Conservation (phyloP, 805 yeast genomes). For the Pichia scutulata region DNA sequence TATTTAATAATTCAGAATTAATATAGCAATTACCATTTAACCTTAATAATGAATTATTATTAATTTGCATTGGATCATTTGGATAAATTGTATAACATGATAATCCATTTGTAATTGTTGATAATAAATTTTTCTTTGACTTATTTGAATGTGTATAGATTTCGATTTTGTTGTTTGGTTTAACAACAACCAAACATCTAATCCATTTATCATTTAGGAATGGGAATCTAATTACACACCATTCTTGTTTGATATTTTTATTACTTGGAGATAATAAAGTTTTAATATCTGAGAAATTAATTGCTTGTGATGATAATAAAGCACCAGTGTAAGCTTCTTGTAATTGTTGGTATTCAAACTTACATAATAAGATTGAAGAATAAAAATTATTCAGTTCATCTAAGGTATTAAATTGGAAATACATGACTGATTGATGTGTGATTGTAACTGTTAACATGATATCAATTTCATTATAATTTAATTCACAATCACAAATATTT, state of each 20-base stretch:
- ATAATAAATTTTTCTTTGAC: slow-evolving; percentile 43
- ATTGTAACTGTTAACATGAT: slow-evolving; percentile 15
- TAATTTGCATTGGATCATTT: slow-evolving; percentile 48
- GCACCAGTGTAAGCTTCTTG: slow-evolving; percentile 64
- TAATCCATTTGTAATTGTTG: slow-evolving; percentile 37
- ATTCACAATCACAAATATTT: slow-evolving; percentile 41
- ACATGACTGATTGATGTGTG: slow-evolving; percentile 20
- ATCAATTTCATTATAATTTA: slow-evolving; percentile 10
- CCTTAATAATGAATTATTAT: slow-evolving; percentile 48
- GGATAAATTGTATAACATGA: slow-evolving; percentile 53
- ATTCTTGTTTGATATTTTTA: slow-evolving; percentile 42
- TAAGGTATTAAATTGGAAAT: slow-evolving; percentile 19
- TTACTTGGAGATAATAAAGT: slow-evolving; percentile 47
- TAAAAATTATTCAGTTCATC: slow-evolving; percentile 28
- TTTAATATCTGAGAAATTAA: slow-evolving; percentile 48
- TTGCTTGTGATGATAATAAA: slow-evolving; percentile 49
- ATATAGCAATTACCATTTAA: slow-evolving; percentile 47
- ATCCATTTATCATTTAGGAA: slow-evolving; percentile 53
- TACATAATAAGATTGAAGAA: slow-evolving; percentile 44
- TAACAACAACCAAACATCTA: slow-evolving; percentile 43
- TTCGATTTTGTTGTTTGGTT: slow-evolving; percentile 42
- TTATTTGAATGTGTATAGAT: slow-evolving; percentile 44
- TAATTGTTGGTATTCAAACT: slow-evolving; percentile 47
- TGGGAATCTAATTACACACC: slow-evolving; percentile 58
- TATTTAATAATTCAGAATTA: slow-evolving; percentile 27